Evolutionary conservation across 768 basidiomycete genomes (phyloP), one percentile per base, ranked within the genome.

Genomic region (Megacollybia marginata): DNA sequence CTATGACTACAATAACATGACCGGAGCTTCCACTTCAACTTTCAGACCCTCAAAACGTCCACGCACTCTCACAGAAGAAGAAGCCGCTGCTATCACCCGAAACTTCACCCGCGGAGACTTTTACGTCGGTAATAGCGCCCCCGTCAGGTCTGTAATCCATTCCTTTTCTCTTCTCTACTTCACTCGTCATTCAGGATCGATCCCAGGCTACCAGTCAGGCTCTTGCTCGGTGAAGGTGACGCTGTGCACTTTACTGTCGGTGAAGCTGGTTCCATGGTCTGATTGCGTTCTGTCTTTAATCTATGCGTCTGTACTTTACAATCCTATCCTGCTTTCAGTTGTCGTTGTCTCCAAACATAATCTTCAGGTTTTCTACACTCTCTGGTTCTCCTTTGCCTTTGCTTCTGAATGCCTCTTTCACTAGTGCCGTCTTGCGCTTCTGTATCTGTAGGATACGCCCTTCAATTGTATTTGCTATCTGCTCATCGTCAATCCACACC

Each of bases 91-190:
- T 32, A 89, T 90, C 68, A 87, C 86, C 1, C 78, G 87, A 62
- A 88, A 87, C 58, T 90, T 86, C 57, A 83, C 71, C 53, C 79
- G 88, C 47, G 88, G 88, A 4, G 87, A 90, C 61, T 90, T 90
- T 63, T 90, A 81, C 58, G 83, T 90, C 47, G 88, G 87, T 48
- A 80, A 73, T 34, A 88, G 83, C 55, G 88, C 86, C 1, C 88
- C 88, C 9, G 85, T 90, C 42, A 80, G 38, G 38, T 40, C 15
- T 5, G 38, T 15, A 40, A 10, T 15, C 15, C 8, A 2, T 40
- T 8, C 15, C 8, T 15, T 8, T 18, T 15, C 13, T 40, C 15
- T 40, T 40, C 2, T 40, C 38, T 40, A 8, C 5, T 40, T 40
- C 18, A 40, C 38, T 15, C 18, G 38, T 40, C 18, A 40, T 40